A percentile compares a stretch with the other conserved stretches of the same genome.
Conservation (phyloP, 768 basidiomycete genomes). For the Amanita phalloides region DNA sequence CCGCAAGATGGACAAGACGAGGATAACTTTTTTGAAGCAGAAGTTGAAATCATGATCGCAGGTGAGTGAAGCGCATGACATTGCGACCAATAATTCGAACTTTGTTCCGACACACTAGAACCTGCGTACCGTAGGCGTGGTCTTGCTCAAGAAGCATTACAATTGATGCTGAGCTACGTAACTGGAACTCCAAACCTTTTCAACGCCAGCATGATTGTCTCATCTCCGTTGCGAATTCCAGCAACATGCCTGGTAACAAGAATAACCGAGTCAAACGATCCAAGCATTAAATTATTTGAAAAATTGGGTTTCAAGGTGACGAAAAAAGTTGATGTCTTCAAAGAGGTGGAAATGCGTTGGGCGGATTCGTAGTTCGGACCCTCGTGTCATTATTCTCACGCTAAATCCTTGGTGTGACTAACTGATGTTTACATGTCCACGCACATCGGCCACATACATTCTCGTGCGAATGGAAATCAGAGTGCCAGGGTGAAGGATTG, state of each 20-base stretch:
- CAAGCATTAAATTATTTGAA: slow-evolving; percentile 66
- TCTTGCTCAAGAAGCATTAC: slow-evolving; percentile 49
- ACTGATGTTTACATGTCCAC: neutral
- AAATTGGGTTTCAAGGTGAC: slow-evolving; percentile 66
- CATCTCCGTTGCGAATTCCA: slow-evolving; percentile 31
- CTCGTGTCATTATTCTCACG: neutral
- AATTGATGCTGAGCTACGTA: slow-evolving; percentile 59
- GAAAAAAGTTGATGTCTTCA: slow-evolving; percentile 63
- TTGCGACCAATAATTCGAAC: neutral
- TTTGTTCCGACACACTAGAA: slow-evolving; percentile 28
- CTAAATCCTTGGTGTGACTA: too few species aligned
- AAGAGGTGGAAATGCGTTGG: slow-evolving; percentile 76
- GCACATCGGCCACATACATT: neutral
- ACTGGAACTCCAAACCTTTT: slow-evolving; percentile 30
- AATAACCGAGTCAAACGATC: slow-evolving; percentile 56
- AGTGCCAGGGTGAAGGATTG: slow-evolving; percentile 7
- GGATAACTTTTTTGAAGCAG: slow-evolving; percentile 54
- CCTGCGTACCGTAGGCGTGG: slow-evolving; percentile 59
- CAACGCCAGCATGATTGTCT: slow-evolving; percentile 10
- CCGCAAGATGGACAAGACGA: slow-evolving; percentile 19
- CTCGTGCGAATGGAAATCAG: neutral
- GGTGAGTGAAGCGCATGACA: slow-evolving; percentile 28
- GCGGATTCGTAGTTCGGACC: too few species aligned
- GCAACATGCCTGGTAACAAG: slow-evolving; percentile 49
- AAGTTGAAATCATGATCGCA: slow-evolving; percentile 91